These are phyloP conservation scores for Strobilomyces dryophilus DNA, from an alignment of 768 basidiomycete genomes.

Conservation along the genomic window DNA sequence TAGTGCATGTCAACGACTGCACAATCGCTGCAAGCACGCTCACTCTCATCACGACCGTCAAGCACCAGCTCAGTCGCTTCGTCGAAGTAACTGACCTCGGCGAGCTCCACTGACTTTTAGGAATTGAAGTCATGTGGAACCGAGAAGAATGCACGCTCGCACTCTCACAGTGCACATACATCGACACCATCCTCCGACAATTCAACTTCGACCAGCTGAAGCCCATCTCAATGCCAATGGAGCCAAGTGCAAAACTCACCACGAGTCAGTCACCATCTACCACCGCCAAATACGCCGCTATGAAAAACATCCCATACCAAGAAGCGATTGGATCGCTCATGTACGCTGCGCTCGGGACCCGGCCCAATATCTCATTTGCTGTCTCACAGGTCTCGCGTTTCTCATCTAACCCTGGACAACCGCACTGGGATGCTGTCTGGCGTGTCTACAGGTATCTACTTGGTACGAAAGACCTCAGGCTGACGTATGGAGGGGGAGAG, in stretches of 20 bases:
- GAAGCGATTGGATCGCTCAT: too few relatives aligned
- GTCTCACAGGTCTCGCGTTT: neutral
- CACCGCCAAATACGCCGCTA: slow-evolving; percentile 15
- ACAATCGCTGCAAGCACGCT: neutral
- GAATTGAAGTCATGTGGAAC: neutral
- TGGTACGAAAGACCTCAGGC: neutral
- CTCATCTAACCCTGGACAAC: neutral
- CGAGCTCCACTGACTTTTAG: too few relatives aligned
- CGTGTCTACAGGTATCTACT: too few relatives aligned
- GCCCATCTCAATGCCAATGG: neutral
- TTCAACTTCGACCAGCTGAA: slow-evolving; percentile 24
- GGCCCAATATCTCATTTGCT: neutral
- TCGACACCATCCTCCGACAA: slow-evolving; percentile 25
- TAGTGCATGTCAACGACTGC: neutral
- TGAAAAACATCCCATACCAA: slow-evolving; percentile 12
- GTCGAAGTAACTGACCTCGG: too few relatives aligned
- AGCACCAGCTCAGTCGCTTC: neutral
- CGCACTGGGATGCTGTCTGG: neutral
- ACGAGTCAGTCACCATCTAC: slow-evolving; percentile 17
- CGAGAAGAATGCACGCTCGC: neutral
- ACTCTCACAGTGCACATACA: slow-evolving; percentile 19
- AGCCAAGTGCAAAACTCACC: slow-evolving; percentile 14
- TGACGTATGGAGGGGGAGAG: too few relatives aligned
- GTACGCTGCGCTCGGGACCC: slow-evolving; percentile 9
- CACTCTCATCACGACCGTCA: neutral